Base-by-base conservation (phyloP, 2,329 filamentous ascomycete species). In the Fusarium sambucinum region DNA sequence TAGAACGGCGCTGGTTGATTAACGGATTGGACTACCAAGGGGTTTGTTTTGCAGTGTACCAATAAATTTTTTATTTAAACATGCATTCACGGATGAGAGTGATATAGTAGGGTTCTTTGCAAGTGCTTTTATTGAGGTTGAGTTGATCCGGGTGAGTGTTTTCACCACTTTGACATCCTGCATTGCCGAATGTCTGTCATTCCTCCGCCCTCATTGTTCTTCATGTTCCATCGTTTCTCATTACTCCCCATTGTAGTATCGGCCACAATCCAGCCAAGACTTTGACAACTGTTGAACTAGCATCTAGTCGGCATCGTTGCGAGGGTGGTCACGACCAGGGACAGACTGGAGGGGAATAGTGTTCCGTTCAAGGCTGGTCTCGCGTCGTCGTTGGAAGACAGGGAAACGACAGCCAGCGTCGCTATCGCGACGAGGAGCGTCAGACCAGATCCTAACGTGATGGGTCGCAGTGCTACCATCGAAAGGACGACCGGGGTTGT, bases 1-100 rank as follows among this genome's bases (percentile, higher is more conserved):
- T 71, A 73, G 63, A 73, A 63, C 50, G 69, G 60, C 56, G 70
- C 59, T 55, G 53, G 63, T 59, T 55, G 47, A 58, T 52, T 60
- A 46, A 63, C 41, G 61, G 53, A 63, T 37, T 56, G 62, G 29
- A 45, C 46, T 48, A 63, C 9, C 45, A 42, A 29, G 51, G 59
- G 42, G 44, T 51, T 44, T 67, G 38, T 53, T 58, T 32, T 29
- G 48, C 30, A 29, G 25, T 66, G 60, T 58, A 65, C 44, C 59
- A 54, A 59, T 63, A 55, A 44, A 61, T 10, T 48, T 37, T 37
- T 46, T 13, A 33, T 54, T 42, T 11, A n/a, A 33, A n/a, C 30
- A 58, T 21, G 9, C 25, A 32, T 38, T 45, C 38, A 55, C 47
- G 11, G 12, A 9, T 37, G 13, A 55, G 16, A 16, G 29, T 11